Percentiles rank a stretch among this genome's conserved stretches.
Evolutionary conservation across 2,329 filamentous ascomycete species (phyloP).

Genomic region (Diaporthe eres): DNA sequence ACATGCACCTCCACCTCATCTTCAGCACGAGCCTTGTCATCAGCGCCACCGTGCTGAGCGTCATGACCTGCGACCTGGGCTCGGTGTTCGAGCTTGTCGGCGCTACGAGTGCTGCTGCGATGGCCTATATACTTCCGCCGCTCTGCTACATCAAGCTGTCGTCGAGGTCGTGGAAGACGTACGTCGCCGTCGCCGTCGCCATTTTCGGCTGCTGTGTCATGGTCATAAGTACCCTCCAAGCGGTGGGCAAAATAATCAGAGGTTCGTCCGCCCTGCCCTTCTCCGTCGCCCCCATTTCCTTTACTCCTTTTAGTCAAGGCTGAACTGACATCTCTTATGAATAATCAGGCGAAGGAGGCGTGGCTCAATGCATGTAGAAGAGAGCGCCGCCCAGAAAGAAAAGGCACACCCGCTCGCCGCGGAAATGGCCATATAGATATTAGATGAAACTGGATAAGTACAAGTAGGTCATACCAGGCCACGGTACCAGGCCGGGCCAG

Average conservation of each 20-base stretch:
- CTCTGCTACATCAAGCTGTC: constrained; percentile 96
- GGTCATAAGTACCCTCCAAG: constrained; percentile 50
- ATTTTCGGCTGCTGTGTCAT: constrained; percentile 50
- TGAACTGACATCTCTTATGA: constrained; percentile 4
- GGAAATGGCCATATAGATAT: constrained; percentile 15
- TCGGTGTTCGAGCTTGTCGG: constrained; percentile 97
- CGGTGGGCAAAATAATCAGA: constrained; percentile 49
- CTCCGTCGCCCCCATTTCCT: neutral
- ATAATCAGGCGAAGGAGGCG: constrained; percentile 47
- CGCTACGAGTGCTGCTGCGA: constrained; percentile 91
- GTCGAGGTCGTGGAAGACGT: constrained; percentile 64
- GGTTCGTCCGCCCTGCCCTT: constrained; percentile 41
- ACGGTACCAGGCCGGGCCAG: neutral
- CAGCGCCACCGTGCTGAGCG: constrained; percentile 80
- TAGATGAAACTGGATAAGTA: constrained; percentile 22
- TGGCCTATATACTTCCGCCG: constrained; percentile 96
- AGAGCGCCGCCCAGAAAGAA: neutral
- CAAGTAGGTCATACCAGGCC: constrained; percentile 11
- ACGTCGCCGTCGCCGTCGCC: constrained; percentile 48
- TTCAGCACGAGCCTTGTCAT: constrained; percentile 89
- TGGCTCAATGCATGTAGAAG: constrained; percentile 47
- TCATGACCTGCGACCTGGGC: constrained; percentile 93
- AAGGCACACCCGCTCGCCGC: neutral
- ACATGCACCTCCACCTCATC: constrained; percentile 86
- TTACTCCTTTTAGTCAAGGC: too few relatives aligned